These are phyloP conservation scores for Dryadomyces quercus-mongolicae DNA, from an alignment of 2,329 filamentous ascomycete genomes.

Conservation along the genomic window DNA sequence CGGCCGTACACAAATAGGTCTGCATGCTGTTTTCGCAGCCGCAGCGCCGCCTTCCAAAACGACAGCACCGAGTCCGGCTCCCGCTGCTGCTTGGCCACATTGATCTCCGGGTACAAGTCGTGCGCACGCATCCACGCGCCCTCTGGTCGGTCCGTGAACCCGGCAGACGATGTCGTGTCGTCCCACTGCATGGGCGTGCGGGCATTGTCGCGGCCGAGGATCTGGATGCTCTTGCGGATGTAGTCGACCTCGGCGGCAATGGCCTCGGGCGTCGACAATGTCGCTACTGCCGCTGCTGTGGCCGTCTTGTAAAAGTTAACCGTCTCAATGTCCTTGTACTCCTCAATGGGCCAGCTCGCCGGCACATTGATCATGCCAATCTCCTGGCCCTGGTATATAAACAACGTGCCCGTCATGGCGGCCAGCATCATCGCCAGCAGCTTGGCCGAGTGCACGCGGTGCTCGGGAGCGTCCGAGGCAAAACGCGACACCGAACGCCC, in stretches of 20 bases:
- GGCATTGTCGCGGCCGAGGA: conserved; percentile 52
- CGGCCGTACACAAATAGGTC: conserved; percentile 50
- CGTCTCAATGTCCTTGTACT: conserved; percentile 36
- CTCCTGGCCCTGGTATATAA: conserved; percentile 50
- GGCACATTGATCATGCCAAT: conserved; percentile 47
- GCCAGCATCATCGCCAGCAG: conserved; percentile 38
- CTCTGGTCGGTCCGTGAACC: conserved; percentile 42
- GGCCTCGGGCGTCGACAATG: conserved; percentile 18
- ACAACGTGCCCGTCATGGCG: conserved; percentile 39
- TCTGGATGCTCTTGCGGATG: conserved; percentile 39
- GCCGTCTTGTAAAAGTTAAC: conserved; percentile 31
- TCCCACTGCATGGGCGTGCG: conserved; percentile 60
- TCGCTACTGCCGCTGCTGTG: conserved; percentile 12
- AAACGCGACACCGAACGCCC: conserved; percentile 42
- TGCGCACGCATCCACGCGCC: conserved; percentile 49
- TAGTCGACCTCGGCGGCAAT: conserved; percentile 30
- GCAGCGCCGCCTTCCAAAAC: conserved; percentile 48
- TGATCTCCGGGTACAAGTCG: conserved; percentile 41
- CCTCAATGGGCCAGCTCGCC: conserved; percentile 31
- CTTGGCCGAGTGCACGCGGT: conserved; percentile 34
- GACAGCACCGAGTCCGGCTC: conserved; percentile 37
- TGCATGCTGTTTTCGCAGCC: conserved; percentile 40
- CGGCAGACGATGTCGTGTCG: conserved; percentile 34
- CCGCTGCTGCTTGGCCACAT: conserved; percentile 36
- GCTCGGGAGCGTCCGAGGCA: conserved; percentile 28